Evolutionary conservation across 2,329 filamentous ascomycete species (phyloP), one percentile per base, ranked within the genome.

Genomic region (Orbilia brochopaga): DNA sequence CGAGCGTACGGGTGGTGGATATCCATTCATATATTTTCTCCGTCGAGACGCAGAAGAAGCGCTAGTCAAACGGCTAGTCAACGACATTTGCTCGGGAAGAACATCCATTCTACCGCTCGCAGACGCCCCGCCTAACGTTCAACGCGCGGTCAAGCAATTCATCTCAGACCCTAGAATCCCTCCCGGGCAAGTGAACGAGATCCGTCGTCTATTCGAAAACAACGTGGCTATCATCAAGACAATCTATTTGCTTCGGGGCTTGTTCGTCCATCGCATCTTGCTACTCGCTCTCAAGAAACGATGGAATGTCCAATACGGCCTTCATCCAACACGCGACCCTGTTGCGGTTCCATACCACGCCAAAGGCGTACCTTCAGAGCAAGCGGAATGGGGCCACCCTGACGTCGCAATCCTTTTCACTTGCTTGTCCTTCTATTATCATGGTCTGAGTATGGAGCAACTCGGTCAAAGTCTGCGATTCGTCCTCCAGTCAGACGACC

Each of bases 321-420:
- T 88, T 0, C 82, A 87, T 73, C 82, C 84, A 0, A 51, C 72
- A 0, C 81, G 88, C 13, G 80, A 83, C 44, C 85, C 86, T 0
- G 83, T 89, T 3, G 87, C 88, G 0, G 88, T 91, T 0, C 88
- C 88, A 0, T 91, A 83, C 54, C 81, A 85, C 10, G 86, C 86
- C 0, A 90, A 91, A 64, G 88, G 88, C 1, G 80, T 83, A 0
- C 88, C 88, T 0, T 84, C 83, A 0, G 83, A 85, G 0, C 82
- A 85, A 4, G 85, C 87, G 0, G 88, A 91, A 74, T 91, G 84
- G 76, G 85, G 86, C 0, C 88, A 91, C 73, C 87, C 88, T 0
- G 85, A 91, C 74, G 86, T 89, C 0, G 82, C 85, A 0, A 87
- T 91, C 1, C 35, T 86, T 0, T 80, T 91, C 1, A 91, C 88